phyloP scores from a whole-genome alignment of 2,329 filamentous ascomycete species.

The Monosporascus sp. region DNA sequence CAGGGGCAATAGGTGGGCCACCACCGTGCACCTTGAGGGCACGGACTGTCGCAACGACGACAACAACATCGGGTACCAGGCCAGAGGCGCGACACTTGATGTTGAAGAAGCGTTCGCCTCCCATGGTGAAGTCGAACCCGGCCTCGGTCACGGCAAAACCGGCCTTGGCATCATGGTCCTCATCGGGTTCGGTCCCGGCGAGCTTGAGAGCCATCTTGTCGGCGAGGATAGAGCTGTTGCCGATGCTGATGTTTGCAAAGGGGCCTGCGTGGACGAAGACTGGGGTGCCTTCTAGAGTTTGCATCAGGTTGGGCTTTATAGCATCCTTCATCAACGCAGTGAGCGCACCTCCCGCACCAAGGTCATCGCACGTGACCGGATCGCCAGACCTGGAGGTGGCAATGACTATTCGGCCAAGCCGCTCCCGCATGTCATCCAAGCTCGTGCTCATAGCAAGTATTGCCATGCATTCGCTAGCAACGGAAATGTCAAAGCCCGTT shows the following conservation, averaged over 20 bases:
- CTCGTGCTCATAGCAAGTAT: constrained; percentile 90
- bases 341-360: constrained; percentile 86
- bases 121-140: constrained; percentile 99
- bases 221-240: constrained; percentile 89
- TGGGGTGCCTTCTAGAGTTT: constrained; percentile 92
- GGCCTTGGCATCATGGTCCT: constrained; percentile 74
- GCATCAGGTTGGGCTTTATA: constrained; percentile 99
- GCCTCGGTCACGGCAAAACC: constrained; percentile 96
- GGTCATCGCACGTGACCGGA: constrained; percentile 91
- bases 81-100: constrained; percentile 98
- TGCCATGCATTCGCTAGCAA: constrained; percentile 97
- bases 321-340: constrained; percentile 96
- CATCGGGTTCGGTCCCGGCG: constrained; percentile 86
- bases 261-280: constrained; percentile 97
- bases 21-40: constrained; percentile 96
- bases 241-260: constrained; percentile 97
- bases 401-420: constrained; percentile 92
- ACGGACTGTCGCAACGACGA: constrained; percentile 91
- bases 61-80: constrained; percentile 85
- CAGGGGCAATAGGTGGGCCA: constrained; percentile 87
- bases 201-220: constrained; percentile 96
- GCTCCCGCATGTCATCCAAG: constrained; percentile 83
- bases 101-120: constrained; percentile 98
- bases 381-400: constrained; percentile 81
- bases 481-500: constrained; percentile 96